Evolutionary conservation across 495 filamentous ascomycete species (phyloP).

Genomic region (Penicillium cosmopolitanum): DNA sequence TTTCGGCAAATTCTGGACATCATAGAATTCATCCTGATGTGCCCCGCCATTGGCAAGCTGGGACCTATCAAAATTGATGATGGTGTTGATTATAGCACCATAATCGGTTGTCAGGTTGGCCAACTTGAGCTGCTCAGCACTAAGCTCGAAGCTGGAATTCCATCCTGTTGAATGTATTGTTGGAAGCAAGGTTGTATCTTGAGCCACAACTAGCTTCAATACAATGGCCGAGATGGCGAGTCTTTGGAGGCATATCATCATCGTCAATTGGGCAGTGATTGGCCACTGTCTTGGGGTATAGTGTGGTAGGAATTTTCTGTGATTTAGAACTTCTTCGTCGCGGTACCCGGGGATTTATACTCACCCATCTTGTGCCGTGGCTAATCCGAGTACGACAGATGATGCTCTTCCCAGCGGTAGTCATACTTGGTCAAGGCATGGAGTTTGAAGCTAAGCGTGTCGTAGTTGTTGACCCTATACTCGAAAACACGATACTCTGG

Average conservation of each 20-base stretch:
- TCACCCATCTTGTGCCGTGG: not conserved
- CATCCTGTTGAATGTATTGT: conserved; percentile 31
- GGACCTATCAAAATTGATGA: conserved; percentile 39
- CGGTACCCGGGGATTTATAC: not conserved
- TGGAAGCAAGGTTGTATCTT: not conserved
- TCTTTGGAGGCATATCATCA: not conserved
- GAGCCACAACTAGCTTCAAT: not conserved
- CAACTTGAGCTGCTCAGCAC: conserved; percentile 29
- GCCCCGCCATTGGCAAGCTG: conserved; percentile 40
- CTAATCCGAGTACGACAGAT: not conserved
- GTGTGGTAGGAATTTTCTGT: not conserved
- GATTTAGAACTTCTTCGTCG: not conserved
- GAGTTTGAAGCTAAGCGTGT: too few relatives aligned
- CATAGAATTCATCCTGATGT: conserved; percentile 31
- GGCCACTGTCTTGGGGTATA: too few relatives aligned
- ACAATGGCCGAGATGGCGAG: not conserved
- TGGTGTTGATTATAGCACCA: conserved; percentile 28
- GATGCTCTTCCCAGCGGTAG: not conserved
- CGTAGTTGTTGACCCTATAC: too few relatives aligned
- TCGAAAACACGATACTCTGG: too few relatives aligned
- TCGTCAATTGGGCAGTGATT: not conserved
- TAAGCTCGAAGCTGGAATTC: conserved; percentile 42
- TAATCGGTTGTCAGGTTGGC: conserved; percentile 26
- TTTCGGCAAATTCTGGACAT: conserved; percentile 17
- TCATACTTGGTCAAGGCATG: not conserved